Base-by-base conservation (phyloP, 75 land plant species). In the Cunninghamia lanceolata region DNA sequence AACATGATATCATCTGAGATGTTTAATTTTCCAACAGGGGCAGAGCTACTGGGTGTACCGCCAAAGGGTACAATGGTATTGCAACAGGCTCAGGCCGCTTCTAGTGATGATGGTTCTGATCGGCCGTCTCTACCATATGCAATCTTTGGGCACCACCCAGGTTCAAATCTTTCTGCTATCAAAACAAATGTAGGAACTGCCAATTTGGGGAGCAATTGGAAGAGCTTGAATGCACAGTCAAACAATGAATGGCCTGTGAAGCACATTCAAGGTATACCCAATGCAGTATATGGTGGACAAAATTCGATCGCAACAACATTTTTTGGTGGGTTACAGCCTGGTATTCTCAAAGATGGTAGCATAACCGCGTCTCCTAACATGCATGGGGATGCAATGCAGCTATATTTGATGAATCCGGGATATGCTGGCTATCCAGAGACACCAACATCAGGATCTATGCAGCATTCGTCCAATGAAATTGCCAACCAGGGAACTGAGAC, bases 311-410 rank as follows among this genome's bases (percentile, higher is more conserved):
- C 85, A 19, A 35, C 88, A 42, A 32, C 84, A 4, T 9, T 80
- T 10, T 25, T 85, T 40, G 42, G 86, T 39, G 70, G 54, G 10
- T 25, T 46, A 1, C 63, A 86, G 15, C 6, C 52, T 11, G 87
- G 87, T 21, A 43, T 45, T 42, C 28, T 45, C 36, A 45, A 76
- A 35, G 82, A 75, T 39, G 54, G 59, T 34, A 47, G 42, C 83
- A 39, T 39, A 50, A n/a, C 43, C 15, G 15, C 85, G 5, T 86
- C 87, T 46, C 9, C 86, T n/a, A 45, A 45, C 43, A 45, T 80
- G 9, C 84, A 86, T 34, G 88, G 88, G 28, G 88, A 87, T 46
- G 88, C 88, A 87, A 87, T 87, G 88, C 88, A 86, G 76, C 86
- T 87, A 5, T 87, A 85, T 85, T 86, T 87, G 45, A 87, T 85